Conservation (phyloP, 2,329 filamentous ascomycete genomes). For the Talaromyces sp. region DNA sequence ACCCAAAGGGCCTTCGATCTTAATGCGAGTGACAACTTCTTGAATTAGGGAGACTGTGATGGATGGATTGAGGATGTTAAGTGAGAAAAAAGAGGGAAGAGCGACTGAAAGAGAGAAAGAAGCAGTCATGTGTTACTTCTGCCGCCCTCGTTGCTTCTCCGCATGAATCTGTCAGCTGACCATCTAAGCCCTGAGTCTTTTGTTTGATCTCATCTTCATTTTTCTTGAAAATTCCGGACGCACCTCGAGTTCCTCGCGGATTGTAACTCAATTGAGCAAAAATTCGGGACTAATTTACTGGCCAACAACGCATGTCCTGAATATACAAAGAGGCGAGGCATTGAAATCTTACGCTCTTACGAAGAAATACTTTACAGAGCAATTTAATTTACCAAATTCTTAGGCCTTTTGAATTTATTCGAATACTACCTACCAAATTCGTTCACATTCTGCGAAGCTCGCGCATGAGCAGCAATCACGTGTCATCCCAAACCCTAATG, state of each 20-base stretch:
- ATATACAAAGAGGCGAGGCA: background rate
- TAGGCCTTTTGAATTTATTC: background rate
- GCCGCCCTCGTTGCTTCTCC: background rate
- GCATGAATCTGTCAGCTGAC: too few relatives aligned
- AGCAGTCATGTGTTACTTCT: background rate
- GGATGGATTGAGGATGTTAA: too few relatives aligned
- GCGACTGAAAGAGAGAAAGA: background rate
- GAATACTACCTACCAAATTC: background rate
- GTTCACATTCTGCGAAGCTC: background rate
- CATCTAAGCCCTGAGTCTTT: background rate
- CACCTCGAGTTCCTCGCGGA: background rate
- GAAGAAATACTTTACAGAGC: background rate
- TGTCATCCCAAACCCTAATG: background rate
- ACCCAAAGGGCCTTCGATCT: background rate
- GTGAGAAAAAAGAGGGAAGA: too few relatives aligned
- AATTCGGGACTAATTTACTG: background rate
- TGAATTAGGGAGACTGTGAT: background rate
- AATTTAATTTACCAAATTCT: too few relatives aligned
- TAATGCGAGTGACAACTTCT: background rate
- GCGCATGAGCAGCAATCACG: background rate
- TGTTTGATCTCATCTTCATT: too few relatives aligned
- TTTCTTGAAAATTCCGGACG: too few relatives aligned
- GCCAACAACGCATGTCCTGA: background rate
- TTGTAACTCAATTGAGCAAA: background rate
- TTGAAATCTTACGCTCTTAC: background rate